Percentiles rank a stretch among this genome's conserved stretches.
phyloP scores from a whole-genome alignment of 768 basidiomycete genomes.

The Hebeloma cylindrosporum region DNA sequence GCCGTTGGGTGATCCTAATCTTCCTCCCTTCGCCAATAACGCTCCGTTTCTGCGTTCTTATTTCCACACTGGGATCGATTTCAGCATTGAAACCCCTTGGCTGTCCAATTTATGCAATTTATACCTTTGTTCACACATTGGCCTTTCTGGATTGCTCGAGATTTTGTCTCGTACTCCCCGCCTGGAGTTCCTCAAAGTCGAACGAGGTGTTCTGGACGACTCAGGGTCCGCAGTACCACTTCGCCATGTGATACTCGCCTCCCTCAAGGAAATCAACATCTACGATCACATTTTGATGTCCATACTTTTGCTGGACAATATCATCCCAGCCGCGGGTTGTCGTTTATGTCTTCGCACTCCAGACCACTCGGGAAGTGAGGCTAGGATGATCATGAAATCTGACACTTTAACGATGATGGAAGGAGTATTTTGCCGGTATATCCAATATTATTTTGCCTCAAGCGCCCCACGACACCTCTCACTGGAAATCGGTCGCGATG shows the following conservation, averaged over 20 bases:
- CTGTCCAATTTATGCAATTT: slow-evolving; percentile 1
- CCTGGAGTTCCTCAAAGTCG: neutral
- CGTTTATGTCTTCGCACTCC: too few relatives aligned
- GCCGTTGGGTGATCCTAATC: neutral
- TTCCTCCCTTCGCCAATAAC: neutral
- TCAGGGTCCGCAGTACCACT: neutral
- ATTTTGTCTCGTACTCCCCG: neutral
- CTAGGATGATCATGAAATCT: too few relatives aligned
- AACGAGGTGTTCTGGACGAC: neutral
- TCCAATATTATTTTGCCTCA: too few relatives aligned
- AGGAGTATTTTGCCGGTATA: too few relatives aligned
- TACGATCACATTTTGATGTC: too few relatives aligned
- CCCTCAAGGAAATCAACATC: neutral
- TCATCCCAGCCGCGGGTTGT: too few relatives aligned
- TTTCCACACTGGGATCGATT: neutral
- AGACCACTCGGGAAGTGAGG: too few relatives aligned
- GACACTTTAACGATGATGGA: too few relatives aligned
- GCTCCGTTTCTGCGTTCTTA: neutral
- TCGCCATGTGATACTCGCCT: neutral
- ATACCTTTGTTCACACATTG: too few relatives aligned
- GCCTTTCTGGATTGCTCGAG: neutral
- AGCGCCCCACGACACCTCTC: too few relatives aligned
- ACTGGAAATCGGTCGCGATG: too few relatives aligned
- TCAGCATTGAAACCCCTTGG: neutral
- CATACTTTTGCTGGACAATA: too few relatives aligned